A percentile compares a stretch with the other conserved stretches of the same genome.
Evolutionary conservation across 2,329 filamentous ascomycete genomes (phyloP).

Genomic region (Aureobasidium sp.): DNA sequence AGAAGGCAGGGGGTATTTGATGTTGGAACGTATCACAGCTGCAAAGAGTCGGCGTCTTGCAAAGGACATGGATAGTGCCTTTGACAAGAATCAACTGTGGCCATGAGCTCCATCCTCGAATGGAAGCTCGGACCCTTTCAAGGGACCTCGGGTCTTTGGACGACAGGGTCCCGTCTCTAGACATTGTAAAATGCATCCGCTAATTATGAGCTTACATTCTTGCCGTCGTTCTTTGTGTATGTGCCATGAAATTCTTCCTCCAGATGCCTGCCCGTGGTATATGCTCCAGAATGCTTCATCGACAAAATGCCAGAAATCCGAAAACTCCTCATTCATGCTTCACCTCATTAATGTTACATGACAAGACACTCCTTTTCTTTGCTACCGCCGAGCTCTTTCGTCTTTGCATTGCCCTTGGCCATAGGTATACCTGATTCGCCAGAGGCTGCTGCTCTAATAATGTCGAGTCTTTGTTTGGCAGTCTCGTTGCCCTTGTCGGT

Average conservation of each 20-base stretch:
- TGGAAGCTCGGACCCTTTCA: neutral
- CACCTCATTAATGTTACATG: conserved; percentile 15
- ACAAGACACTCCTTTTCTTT: conserved; percentile 19
- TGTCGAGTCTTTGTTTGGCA: conserved; percentile 75
- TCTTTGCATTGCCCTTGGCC: conserved; percentile 26
- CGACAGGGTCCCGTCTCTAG: neutral
- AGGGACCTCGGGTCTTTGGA: neutral
- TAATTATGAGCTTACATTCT: neutral
- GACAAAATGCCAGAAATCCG: neutral
- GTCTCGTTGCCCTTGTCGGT: conserved; percentile 86
- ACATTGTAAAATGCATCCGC: neutral
- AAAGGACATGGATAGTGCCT: neutral
- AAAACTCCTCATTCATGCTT: conserved; percentile 1
- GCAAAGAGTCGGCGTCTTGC: neutral
- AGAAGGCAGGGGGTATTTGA: too few relatives aligned
- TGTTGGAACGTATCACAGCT: neutral
- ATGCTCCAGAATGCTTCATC: neutral
- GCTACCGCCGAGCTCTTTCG: conserved; percentile 23
- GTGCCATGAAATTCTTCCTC: neutral
- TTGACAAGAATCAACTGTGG: neutral
- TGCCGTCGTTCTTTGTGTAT: neutral
- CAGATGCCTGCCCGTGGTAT: neutral
- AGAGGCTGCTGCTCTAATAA: conserved; percentile 68
- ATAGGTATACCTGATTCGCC: conserved; percentile 36
- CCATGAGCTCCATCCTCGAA: conserved; percentile 2